phyloP scores from a whole-genome alignment of 2,329 filamentous ascomycete species.

The Magnaporthiopsis rhizophila region DNA sequence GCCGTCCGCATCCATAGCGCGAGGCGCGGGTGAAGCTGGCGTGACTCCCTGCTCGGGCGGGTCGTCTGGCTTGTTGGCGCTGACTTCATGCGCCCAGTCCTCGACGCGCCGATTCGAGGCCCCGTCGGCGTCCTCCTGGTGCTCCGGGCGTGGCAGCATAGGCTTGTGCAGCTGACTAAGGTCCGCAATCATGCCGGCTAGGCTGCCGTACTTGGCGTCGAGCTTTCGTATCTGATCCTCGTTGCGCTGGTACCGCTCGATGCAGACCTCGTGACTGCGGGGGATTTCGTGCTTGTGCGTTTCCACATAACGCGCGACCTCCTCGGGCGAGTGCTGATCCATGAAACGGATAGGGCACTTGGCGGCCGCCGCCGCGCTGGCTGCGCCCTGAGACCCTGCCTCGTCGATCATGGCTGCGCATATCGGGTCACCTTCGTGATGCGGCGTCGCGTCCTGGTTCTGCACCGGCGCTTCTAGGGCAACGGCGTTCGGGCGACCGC shows the following conservation, averaged over 20 bases:
- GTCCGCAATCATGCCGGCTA: conserved; percentile 91
- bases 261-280: conserved; percentile 85
- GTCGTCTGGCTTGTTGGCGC: conserved; percentile 36
- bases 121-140: conserved; percentile 29
- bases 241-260: conserved; percentile 82
- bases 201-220: conserved; percentile 87
- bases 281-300: conserved; percentile 93
- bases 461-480: conserved; percentile 15
- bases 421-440: conserved; percentile 50
- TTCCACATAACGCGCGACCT: conserved; percentile 88
- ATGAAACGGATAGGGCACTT: conserved; percentile 91
- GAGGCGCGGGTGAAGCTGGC: conserved; percentile 16
- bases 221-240: conserved; percentile 78
- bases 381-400: conserved; percentile 43
- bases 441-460: conserved; percentile 32
- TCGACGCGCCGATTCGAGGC: conserved; percentile 66
- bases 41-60: conserved; percentile 20
- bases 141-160: conserved; percentile 55
- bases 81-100: conserved; percentile 77
- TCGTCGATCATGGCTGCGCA: conserved; percentile 58
- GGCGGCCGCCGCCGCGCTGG: conserved; percentile 39
- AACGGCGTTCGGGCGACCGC: conserved; percentile 15
- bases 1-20: neutral
- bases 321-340: conserved; percentile 86
- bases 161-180: conserved; percentile 81